phyloP scores from a whole-genome alignment of 257 asterid species.

The Penstemon barbatus region DNA sequence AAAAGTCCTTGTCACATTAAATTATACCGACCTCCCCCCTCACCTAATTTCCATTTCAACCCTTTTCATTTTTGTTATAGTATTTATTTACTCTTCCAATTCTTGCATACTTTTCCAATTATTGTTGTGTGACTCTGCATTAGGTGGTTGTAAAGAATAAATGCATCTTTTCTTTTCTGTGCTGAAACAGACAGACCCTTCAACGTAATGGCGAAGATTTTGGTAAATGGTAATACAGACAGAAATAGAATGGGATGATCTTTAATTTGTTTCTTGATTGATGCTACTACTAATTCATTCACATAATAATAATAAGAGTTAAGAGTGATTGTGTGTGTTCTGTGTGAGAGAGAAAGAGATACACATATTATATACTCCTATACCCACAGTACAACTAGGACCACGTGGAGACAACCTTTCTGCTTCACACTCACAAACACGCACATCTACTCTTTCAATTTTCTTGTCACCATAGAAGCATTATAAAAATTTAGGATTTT shows the following conservation, averaged over 20 bases:
- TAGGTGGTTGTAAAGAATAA: conserved; percentile 53
- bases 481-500: conserved; percentile 34
- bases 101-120: conserved; percentile 13
- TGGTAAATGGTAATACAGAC: conserved; percentile 31
- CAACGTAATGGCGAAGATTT: conserved; percentile 27
- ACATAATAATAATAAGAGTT: not conserved
- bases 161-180: conserved; percentile 51
- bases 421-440: conserved; percentile 23
- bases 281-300: not conserved
- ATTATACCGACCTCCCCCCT: conserved; percentile 6
- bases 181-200: conserved; percentile 44
- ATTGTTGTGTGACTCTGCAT: conserved; percentile 11
- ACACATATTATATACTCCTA: conserved; percentile 1
- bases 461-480: conserved; percentile 34
- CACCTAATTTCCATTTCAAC: not conserved
- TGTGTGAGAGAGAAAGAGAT: conserved; percentile 21
- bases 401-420: conserved; percentile 48
- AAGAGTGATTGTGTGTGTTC: conserved; percentile 14
- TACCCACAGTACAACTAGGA: not conserved
- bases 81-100: conserved; percentile 11
- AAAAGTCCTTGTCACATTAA: not conserved
- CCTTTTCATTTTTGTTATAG: not conserved
- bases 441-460: conserved; percentile 26
- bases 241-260: conserved; percentile 30
- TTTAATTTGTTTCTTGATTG: conserved; percentile 31